phyloP scores from a whole-genome alignment of 192 early-diverging fungal species.

The Phlyctochytrium arcticum region DNA sequence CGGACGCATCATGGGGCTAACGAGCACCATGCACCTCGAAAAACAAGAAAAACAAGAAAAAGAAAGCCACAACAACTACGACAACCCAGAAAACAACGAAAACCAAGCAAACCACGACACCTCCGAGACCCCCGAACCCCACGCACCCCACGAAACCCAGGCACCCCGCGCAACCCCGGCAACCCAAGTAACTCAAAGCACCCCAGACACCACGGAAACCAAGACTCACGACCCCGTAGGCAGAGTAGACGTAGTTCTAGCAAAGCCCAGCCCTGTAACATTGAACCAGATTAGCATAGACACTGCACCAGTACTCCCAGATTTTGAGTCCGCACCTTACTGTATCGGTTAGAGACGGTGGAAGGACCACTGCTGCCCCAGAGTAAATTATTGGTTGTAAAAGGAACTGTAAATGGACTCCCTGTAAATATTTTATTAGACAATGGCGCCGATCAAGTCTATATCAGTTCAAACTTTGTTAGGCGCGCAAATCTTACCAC shows the following conservation, averaged over 20 bases:
- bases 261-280: background rate
- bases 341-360: background rate
- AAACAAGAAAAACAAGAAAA: too few relatives aligned
- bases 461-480: background rate
- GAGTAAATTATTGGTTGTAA: background rate
- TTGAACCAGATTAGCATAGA: too few relatives aligned
- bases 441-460: background rate
- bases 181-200: too few relatives aligned
- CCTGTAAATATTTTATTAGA: background rate
- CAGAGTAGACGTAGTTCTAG: background rate
- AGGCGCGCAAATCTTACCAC: background rate
- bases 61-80: too few relatives aligned
- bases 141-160: background rate
- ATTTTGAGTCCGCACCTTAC: background rate
- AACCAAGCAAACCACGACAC: background rate
- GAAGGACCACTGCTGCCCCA: background rate
- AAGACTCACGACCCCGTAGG: background rate
- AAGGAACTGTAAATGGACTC: background rate
- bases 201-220: background rate
- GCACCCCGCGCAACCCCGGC: background rate
- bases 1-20: too few relatives aligned
- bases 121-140: background rate
- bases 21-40: too few relatives aligned
- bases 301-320: background rate
- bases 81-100: background rate